Evolutionary conservation across 192 early-diverging fungal species (phyloP).

Genomic region (Podila epicladia): DNA sequence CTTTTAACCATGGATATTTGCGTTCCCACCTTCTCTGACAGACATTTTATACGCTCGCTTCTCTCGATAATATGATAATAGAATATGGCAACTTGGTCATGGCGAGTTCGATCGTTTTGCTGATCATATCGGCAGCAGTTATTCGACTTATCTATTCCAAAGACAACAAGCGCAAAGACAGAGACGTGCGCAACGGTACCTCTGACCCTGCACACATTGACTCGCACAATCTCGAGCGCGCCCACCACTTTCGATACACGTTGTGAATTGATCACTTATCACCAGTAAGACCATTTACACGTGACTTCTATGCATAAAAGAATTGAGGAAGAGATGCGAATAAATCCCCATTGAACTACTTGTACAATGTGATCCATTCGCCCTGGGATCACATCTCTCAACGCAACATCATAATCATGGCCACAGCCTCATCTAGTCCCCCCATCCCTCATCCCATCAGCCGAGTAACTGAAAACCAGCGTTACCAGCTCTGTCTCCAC

Average conservation of each 20-base stretch:
- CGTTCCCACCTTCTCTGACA: too few relatives aligned
- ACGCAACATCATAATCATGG: neutral
- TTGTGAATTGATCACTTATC: too few relatives aligned
- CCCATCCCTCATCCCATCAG: neutral
- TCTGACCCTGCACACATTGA: neutral
- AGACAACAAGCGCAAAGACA: neutral
- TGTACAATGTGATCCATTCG: neutral
- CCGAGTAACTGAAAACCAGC: constrained; percentile 34
- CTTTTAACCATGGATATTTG: too few relatives aligned
- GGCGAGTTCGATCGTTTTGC: neutral
- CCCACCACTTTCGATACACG: neutral
- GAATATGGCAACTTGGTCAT: neutral
- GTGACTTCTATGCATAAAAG: neutral
- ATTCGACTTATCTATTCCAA: neutral
- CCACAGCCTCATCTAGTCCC: too few relatives aligned
- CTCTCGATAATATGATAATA: neutral
- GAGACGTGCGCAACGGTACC: neutral
- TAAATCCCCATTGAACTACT: neutral
- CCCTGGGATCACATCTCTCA: neutral
- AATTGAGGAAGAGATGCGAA: too few relatives aligned
- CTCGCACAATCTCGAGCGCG: neutral
- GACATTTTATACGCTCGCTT: too few relatives aligned
- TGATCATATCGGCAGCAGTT: neutral
- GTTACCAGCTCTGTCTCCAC: constrained; percentile 42
- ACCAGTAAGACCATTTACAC: too few relatives aligned